Evolutionary conservation across 2,329 filamentous ascomycete genomes (phyloP), one percentile per base, ranked within the genome.

Genomic region (Exophiala calicioides): DNA sequence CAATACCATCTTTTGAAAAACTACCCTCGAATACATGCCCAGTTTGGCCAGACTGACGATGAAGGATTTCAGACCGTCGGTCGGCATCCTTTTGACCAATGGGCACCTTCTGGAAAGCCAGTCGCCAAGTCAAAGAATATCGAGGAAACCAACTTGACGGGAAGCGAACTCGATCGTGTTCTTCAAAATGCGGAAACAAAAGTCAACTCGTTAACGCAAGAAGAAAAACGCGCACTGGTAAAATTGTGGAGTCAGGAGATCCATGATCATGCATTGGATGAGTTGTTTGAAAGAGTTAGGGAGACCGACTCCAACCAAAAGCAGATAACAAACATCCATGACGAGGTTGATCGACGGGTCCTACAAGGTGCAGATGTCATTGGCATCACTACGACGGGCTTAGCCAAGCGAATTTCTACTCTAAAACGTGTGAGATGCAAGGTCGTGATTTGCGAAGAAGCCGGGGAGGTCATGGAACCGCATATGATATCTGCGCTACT

Each of bases 341-440:
- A 38, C 26, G 35, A 38, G n/a, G 29, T 31, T 31, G 29, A 31
- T 31, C 5, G 16, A 18, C 59, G 64, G 5, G 62, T 56, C 39
- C 56, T 69, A 5, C 30, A 52, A 3, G 55, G 62, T 15, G 75
- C 75, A 0, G 64, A 77, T 39, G 65, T 80, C 4, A 75, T 81
- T 31, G 78, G 78, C 0, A 58, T 79, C 3, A 81, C 77, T 0
- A 80, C 78, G 0, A 70, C 69, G 1, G 78, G 77, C 0, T 58
- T 81, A 1, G 77, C 78, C 3, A 60, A 63, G 16, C 68, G 69
- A 7, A 65, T 80, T 2, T 59, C 68, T 0, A 51, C 72, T 9
- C 63, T 81, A 0, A 68, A 67, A n/a, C 63, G 65, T 10, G 56
- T 79, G 1, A 60, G 58, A 19, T 65, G 66, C 6, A 68, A 69